Evolutionary conservation across 2,329 filamentous ascomycete genomes (phyloP).

Genomic region (Gremmenia infestans): DNA sequence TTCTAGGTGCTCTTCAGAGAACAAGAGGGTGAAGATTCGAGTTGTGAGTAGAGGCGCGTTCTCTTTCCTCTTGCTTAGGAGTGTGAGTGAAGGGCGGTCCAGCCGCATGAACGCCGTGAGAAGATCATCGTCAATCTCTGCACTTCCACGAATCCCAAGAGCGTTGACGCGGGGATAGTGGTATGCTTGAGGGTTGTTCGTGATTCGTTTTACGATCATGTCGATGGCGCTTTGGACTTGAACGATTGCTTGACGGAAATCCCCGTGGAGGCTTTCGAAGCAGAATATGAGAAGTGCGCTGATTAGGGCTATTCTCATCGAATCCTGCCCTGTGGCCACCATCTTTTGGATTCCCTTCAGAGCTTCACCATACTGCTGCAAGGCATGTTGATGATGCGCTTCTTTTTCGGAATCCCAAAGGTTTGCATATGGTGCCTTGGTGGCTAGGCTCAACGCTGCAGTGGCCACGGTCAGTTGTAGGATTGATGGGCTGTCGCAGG

Average conservation of each 20-base stretch:
- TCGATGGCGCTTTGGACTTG: conserved; percentile 17
- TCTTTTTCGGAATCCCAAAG: conserved; percentile 2
- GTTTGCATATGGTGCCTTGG: conserved; percentile 3
- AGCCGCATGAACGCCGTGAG: conserved; percentile 19
- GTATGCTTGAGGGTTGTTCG: conserved; percentile 1
- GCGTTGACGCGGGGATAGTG: conserved; percentile 8
- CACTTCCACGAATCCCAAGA: conserved; percentile 5
- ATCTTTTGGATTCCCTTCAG: conserved; percentile 16
- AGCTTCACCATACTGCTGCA: conserved; percentile 18
- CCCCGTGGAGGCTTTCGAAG: conserved; percentile 23
- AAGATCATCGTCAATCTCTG: conserved; percentile 17
- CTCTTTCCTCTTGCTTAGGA: conserved; percentile 13
- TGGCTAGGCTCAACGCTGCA: conserved; percentile 14
- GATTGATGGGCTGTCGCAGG: conserved; percentile 20
- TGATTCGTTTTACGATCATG: conserved; percentile 14
- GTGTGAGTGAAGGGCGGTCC: conserved; percentile 9
- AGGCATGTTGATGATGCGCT: conserved; percentile 17
- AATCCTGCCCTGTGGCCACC: conserved; percentile 10
- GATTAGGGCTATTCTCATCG: conserved; percentile 17
- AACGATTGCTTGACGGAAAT: conserved; percentile 13
- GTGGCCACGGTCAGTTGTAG: conserved; percentile 14
- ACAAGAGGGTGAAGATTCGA: conserved; percentile 10
- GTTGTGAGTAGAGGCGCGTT: not conserved
- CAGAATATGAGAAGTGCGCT: conserved; percentile 24
- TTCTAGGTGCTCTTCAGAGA: conserved; percentile 6